Percentiles rank a stretch among this genome's conserved stretches.
These are phyloP conservation scores for Podospora conica DNA, from an alignment of 495 filamentous ascomycete species.

Conservation along the genomic window DNA sequence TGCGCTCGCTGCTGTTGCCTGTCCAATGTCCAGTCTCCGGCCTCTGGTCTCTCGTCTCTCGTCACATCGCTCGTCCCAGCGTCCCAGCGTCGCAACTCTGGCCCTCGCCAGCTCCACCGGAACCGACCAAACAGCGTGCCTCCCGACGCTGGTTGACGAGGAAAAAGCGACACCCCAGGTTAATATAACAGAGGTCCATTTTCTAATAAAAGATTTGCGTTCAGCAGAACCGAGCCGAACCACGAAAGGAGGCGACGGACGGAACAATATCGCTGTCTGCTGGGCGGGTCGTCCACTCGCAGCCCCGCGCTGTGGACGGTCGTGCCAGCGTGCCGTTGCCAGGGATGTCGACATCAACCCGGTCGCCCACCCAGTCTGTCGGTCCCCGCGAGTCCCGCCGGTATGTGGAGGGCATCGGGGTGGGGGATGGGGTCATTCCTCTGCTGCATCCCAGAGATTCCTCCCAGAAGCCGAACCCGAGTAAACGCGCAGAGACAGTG, in stretches of 20 bases:
- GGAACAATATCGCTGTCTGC: not conserved
- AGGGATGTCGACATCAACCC: slow-evolving; percentile 8
- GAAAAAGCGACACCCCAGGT: not conserved
- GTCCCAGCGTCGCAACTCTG: not conserved
- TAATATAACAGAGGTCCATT: not conserved
- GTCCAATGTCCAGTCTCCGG: not conserved
- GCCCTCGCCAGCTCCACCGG: not conserved
- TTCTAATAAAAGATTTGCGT: not conserved
- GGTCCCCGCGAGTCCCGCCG: slow-evolving; percentile 7
- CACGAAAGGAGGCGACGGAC: not conserved
- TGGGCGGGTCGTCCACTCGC: not conserved
- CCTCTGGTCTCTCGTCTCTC: too few species aligned
- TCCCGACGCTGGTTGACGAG: not conserved
- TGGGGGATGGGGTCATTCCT: not conserved
- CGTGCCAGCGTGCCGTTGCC: too few species aligned
- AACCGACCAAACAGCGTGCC: not conserved
- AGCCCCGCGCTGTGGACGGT: not conserved
- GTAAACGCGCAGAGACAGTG: too few species aligned
- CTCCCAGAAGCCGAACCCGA: too few species aligned
- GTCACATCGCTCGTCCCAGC: not conserved
- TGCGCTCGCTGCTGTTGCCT: too few species aligned
- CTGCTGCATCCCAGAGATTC: not conserved
- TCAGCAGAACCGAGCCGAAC: not conserved
- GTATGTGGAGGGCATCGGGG: not conserved
- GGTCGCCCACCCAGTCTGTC: slow-evolving; percentile 8